Percentiles rank a stretch among this genome's conserved stretches.
Evolutionary conservation across 768 basidiomycete species (phyloP).

Genomic region (Chalciporus piperatus): DNA sequence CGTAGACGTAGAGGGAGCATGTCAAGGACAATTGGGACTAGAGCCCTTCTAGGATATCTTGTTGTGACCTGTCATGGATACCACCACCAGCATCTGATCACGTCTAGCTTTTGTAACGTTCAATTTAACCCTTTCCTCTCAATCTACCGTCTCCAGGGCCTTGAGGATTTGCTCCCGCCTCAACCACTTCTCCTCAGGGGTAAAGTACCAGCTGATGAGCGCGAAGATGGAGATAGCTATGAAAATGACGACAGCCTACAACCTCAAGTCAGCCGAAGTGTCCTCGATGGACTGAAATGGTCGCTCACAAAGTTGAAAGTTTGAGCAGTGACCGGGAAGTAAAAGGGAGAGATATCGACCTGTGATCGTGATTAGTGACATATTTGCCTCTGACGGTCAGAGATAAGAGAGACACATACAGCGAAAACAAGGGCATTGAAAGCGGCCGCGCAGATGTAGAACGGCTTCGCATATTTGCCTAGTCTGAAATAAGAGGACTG

Average conservation of each 20-base stretch:
- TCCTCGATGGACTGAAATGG: neutral
- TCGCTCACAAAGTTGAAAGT: constrained; percentile 82
- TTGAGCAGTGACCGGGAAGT: constrained; percentile 72
- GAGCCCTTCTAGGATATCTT: constrained; percentile 41
- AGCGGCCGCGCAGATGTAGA: constrained; percentile 63
- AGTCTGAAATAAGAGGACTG: constrained; percentile 69
- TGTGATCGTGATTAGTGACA: constrained; percentile 25
- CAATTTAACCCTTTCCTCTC: constrained; percentile 1
- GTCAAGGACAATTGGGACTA: constrained; percentile 68
- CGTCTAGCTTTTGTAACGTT: constrained; percentile 1
- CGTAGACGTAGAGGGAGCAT: constrained; percentile 75
- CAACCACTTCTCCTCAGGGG: constrained; percentile 79
- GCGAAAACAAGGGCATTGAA: constrained; percentile 78
- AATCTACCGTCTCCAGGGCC: constrained; percentile 37
- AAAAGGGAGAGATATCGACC: constrained; percentile 86
- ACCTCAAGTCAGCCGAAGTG: constrained; percentile 10
- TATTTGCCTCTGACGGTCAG: neutral
- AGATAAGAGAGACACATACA: constrained; percentile 40
- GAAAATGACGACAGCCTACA: constrained; percentile 74
- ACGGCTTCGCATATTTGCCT: constrained; percentile 61
- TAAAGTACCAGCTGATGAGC: constrained; percentile 72
- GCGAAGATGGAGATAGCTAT: constrained; percentile 77
- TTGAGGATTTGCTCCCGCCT: constrained; percentile 57
- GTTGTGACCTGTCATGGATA: neutral
- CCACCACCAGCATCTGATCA: neutral